Evolutionary conservation across 2,329 filamentous ascomycete genomes (phyloP).

Genomic region (Dactylellina drechsleri): DNA sequence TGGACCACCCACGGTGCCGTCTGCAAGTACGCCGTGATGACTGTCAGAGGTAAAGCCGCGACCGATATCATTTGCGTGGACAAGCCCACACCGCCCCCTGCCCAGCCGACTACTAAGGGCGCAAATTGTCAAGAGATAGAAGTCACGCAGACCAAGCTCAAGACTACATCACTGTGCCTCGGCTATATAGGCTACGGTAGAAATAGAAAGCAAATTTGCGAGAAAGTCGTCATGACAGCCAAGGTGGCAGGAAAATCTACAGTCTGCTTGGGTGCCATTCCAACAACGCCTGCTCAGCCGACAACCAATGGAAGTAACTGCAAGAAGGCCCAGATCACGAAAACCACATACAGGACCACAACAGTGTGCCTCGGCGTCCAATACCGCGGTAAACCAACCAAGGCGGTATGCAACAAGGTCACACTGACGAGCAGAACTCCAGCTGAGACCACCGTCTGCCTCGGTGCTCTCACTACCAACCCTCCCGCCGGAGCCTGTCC

Average conservation of each 20-base stretch:
- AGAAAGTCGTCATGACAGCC: not conserved
- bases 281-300: not conserved
- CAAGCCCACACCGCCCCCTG: not conserved
- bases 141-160: not conserved
- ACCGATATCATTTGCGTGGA: constrained; percentile 2
- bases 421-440: not conserved
- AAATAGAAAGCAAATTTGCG: not conserved
- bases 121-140: not conserved
- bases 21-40: not conserved
- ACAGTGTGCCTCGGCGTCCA: no score
- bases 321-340: not conserved
- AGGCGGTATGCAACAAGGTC: not conserved
- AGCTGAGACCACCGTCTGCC: no score
- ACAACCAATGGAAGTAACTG: no score
- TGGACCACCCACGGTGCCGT: not conserved
- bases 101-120: not conserved
- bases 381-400: not conserved
- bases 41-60: not conserved
- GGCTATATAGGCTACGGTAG: not conserved
- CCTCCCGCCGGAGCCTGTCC: not conserved
- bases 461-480: not conserved
- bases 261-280: not conserved
- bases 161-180: not conserved
- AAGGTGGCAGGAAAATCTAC: not conserved
- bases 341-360: not conserved